These are phyloP conservation scores for Fusarium napiforme DNA, from an alignment of 2,329 filamentous ascomycete genomes.

Conservation along the genomic window DNA sequence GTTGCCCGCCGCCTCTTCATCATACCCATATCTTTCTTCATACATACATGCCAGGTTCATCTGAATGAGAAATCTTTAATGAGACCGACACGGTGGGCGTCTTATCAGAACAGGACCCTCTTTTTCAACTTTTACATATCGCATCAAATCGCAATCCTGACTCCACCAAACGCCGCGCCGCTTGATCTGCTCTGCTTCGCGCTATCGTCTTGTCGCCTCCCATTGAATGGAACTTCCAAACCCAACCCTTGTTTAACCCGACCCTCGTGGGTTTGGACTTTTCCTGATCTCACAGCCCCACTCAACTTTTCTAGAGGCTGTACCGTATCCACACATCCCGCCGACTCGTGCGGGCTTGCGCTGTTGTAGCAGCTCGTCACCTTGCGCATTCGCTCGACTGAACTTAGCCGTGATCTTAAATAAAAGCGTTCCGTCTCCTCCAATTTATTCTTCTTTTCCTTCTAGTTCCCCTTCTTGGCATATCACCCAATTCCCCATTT, in stretches of 20 bases:
- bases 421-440: constrained; percentile 44
- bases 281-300: constrained; percentile 42
- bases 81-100: constrained; percentile 36
- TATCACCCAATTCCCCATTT: constrained; percentile 24
- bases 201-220: constrained; percentile 38
- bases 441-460: constrained; percentile 35
- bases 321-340: constrained; percentile 37
- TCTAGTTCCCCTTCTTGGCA: constrained; percentile 38
- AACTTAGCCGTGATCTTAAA: constrained; percentile 38
- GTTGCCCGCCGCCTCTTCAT: constrained; percentile 5
- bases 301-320: constrained; percentile 34
- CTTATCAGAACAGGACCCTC: constrained; percentile 45
- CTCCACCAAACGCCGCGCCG: constrained; percentile 40
- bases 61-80: constrained; percentile 20
- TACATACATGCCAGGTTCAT: constrained; percentile 21
- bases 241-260: constrained; percentile 32
- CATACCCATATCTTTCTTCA: constrained; percentile 8
- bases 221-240: constrained; percentile 32
- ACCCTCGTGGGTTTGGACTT: constrained; percentile 28
- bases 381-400: constrained; percentile 25
- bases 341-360: constrained; percentile 37
- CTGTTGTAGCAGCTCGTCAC: constrained; percentile 38
- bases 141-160: constrained; percentile 35
- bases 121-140: constrained; percentile 42
- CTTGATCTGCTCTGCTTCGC: constrained; percentile 39